A percentile compares a stretch with the other conserved stretches of the same genome.
These are phyloP conservation scores for Hypoxylon sp. DNA, from an alignment of 2,329 filamentous ascomycete species.

Conservation along the genomic window DNA sequence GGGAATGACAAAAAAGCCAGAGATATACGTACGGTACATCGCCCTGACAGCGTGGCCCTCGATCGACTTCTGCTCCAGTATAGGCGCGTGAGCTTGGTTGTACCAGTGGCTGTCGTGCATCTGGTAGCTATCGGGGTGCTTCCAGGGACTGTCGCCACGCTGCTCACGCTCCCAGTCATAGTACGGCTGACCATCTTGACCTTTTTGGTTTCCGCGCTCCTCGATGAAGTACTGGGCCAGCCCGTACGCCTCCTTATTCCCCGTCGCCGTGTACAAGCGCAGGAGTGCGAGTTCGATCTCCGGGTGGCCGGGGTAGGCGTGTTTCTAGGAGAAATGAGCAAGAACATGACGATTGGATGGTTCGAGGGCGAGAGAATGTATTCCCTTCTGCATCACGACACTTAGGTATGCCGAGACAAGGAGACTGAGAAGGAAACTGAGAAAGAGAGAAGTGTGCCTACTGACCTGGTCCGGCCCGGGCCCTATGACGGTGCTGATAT, in stretches of 20 bases:
- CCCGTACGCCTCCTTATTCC: conserved; percentile 49
- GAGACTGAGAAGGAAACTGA: background rate
- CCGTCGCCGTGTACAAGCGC: conserved; percentile 48
- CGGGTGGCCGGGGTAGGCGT: conserved; percentile 68
- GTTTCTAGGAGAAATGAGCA: conserved; percentile 42
- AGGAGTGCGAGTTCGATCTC: conserved; percentile 59
- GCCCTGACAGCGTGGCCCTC: conserved; percentile 68
- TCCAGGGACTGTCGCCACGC: conserved; percentile 58
- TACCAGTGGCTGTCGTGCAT: conserved; percentile 55
- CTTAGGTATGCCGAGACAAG: background rate
- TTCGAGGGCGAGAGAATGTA: background rate
- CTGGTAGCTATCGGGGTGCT: conserved; percentile 57
- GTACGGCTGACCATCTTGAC: conserved; percentile 58
- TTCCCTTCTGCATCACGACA: background rate
- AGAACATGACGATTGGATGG: background rate
- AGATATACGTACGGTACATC: conserved; percentile 55
- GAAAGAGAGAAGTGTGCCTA: background rate
- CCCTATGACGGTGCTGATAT: conserved; percentile 61
- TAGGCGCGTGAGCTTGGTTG: conserved; percentile 63
- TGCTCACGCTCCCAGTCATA: conserved; percentile 62
- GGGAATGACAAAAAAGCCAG: background rate
- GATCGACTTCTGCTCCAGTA: conserved; percentile 60
- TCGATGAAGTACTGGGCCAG: conserved; percentile 65
- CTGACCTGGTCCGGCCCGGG: conserved; percentile 52
- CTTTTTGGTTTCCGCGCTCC: conserved; percentile 62